Evolutionary conservation across 129 eudicot genomes (phyloP).

Genomic region (Helianthus tuberosus): DNA sequence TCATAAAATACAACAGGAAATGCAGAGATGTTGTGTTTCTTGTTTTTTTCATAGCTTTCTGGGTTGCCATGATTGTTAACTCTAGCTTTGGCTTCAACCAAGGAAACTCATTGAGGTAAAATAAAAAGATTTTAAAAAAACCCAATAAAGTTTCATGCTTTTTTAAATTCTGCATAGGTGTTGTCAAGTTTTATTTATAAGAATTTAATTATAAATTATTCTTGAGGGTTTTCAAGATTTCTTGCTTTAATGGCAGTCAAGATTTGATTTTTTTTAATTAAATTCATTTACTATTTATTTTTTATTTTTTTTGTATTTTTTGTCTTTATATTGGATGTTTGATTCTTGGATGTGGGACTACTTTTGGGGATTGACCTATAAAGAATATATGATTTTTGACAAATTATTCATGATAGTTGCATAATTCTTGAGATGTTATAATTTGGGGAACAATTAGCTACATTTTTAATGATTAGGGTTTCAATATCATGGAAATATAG

Average conservation of each 20-base stretch:
- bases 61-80: constrained; percentile 97
- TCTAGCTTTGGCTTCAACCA: constrained; percentile 91
- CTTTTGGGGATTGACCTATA: constrained; percentile 9
- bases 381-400: not conserved
- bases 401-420: not conserved
- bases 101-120: constrained; percentile 88
- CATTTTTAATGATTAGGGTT: not conserved
- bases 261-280: constrained; percentile 20
- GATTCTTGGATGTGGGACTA: not conserved
- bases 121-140: not conserved
- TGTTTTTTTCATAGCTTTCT: constrained; percentile 77
- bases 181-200: constrained; percentile 9
- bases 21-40: constrained; percentile 91
- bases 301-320: not conserved
- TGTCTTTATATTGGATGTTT: not conserved
- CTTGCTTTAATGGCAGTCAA: constrained; percentile 12
- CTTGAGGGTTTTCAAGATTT: constrained; percentile 24
- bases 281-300: not conserved
- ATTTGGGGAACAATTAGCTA: not conserved
- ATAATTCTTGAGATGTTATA: not conserved
- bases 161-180: not conserved
- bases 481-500: not conserved
- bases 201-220: constrained; percentile 6
- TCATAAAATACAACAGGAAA: constrained; percentile 82
- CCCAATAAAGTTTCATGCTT: constrained; percentile 16